These are phyloP conservation scores for Ophiostoma ulmi DNA, from an alignment of 2,329 filamentous ascomycete species.

Conservation along the genomic window DNA sequence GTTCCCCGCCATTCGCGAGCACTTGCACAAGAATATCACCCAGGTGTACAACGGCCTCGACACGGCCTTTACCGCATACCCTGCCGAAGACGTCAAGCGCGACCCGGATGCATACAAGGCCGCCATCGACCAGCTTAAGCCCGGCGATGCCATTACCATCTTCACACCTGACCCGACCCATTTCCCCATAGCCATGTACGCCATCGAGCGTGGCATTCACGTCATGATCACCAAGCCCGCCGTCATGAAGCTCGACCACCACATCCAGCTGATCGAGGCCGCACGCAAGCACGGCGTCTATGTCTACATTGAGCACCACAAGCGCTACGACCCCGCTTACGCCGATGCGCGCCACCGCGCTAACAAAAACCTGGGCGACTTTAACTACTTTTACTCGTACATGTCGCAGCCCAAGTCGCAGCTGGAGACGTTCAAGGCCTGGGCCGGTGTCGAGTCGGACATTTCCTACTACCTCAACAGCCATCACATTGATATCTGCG, in stretches of 20 bases:
- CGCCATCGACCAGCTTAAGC: conserved; percentile 76
- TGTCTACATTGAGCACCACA: conserved; percentile 94
- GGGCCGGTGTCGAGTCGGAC: conserved; percentile 86
- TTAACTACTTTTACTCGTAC: conserved; percentile 98
- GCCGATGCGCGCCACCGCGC: conserved; percentile 78
- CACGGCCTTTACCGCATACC: conserved; percentile 78
- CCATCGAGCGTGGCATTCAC: conserved; percentile 80
- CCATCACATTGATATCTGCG: conserved; percentile 88
- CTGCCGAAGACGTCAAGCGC: conserved; percentile 58
- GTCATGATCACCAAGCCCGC: conserved; percentile 93
- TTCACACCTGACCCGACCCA: conserved; percentile 94
- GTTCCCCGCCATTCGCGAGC: conserved; percentile 82
- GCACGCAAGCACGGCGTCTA: conserved; percentile 72
- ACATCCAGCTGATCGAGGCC: conserved; percentile 68
- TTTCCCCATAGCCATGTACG: conserved; percentile 86
- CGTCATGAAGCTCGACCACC: conserved; percentile 75
- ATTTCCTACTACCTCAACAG: conserved; percentile 96
- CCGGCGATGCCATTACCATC: conserved; percentile 87
- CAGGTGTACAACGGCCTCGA: conserved; percentile 85
- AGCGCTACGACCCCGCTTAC: conserved; percentile 91
- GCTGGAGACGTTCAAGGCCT: conserved; percentile 89
- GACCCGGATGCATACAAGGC: conserved; percentile 82
- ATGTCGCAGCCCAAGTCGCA: conserved; percentile 91
- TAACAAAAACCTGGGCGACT: conserved; percentile 68
- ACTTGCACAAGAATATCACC: conserved; percentile 81